Evolutionary conservation across 2,329 filamentous ascomycete genomes (phyloP).

Genomic region (Chaetoscypha palmicola): DNA sequence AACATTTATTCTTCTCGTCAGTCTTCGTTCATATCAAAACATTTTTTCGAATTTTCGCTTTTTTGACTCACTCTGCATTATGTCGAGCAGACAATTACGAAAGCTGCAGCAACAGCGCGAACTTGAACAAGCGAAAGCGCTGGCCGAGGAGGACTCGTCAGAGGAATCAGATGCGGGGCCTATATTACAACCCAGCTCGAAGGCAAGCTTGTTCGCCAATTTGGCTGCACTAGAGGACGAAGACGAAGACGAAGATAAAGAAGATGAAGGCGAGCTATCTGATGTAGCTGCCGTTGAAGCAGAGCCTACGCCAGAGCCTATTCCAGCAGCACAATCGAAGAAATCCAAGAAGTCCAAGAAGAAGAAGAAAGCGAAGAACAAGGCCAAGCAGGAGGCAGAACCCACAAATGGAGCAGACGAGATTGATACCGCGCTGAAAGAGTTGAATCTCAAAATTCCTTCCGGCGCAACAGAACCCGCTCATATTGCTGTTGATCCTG

Average conservation of each 20-base stretch:
- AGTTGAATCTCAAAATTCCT: constrained; percentile 42
- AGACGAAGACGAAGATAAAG: constrained; percentile 27
- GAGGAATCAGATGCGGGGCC: constrained; percentile 28
- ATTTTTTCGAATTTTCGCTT: not conserved
- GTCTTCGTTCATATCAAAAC: not conserved
- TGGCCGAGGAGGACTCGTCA: constrained; percentile 22
- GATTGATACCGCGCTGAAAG: constrained; percentile 57
- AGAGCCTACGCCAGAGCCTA: constrained; percentile 31
- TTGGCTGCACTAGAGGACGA: constrained; percentile 39
- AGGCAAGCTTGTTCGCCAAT: constrained; percentile 48
- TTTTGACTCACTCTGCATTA: constrained; percentile 9
- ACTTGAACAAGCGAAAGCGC: constrained; percentile 21
- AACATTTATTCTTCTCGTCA: too few relatives aligned
- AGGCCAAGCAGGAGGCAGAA: constrained; percentile 28
- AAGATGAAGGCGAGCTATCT: constrained; percentile 31
- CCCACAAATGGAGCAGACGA: constrained; percentile 45
- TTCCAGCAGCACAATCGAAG: constrained; percentile 29
- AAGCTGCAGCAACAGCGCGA: constrained; percentile 32
- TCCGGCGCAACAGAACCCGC: constrained; percentile 13
- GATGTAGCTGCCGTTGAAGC: constrained; percentile 22
- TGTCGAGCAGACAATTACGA: constrained; percentile 32
- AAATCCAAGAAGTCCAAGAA: constrained; percentile 56
- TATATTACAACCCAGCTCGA: constrained; percentile 31
- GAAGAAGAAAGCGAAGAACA: constrained; percentile 40
- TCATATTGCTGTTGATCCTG: constrained; percentile 27